phyloP scores from a whole-genome alignment of 345 rosid genomes.

The Pelargonium nanum region DNA sequence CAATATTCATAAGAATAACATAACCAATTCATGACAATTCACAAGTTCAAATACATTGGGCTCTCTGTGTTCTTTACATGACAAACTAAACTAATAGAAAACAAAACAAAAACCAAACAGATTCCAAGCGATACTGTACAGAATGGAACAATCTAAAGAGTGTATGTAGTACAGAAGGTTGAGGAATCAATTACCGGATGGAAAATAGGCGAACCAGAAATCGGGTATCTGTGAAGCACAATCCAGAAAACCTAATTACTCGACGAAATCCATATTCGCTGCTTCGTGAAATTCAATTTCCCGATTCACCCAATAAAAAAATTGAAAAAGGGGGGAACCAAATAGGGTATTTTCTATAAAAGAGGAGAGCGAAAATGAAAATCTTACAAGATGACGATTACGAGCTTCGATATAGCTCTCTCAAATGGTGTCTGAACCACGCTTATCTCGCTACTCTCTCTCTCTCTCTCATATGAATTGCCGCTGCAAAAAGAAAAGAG shows the following conservation, averaged over 20 bases:
- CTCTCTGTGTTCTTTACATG: background rate
- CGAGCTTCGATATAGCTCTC: background rate
- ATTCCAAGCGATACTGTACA: background rate
- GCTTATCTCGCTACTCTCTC: background rate
- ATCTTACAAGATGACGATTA: background rate
- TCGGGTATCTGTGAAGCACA: background rate
- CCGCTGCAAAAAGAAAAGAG: constrained; percentile 4
- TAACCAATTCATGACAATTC: no score
- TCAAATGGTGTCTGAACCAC: background rate
- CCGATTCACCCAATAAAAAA: background rate
- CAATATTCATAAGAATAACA: background rate
- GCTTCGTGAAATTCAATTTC: no score
- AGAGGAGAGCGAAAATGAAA: background rate
- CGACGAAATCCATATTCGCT: background rate
- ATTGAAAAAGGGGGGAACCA: background rate
- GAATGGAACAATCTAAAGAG: background rate
- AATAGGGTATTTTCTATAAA: no score
- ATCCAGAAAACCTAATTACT: background rate
- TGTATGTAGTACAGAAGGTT: background rate
- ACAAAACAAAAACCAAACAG: no score
- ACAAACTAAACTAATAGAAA: background rate
- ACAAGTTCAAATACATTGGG: no score
- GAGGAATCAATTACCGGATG: background rate
- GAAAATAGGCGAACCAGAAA: background rate
- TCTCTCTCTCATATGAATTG: background rate